These are phyloP conservation scores for Tirmania nivea DNA, from an alignment of 495 filamentous ascomycete species.

Conservation along the genomic window DNA sequence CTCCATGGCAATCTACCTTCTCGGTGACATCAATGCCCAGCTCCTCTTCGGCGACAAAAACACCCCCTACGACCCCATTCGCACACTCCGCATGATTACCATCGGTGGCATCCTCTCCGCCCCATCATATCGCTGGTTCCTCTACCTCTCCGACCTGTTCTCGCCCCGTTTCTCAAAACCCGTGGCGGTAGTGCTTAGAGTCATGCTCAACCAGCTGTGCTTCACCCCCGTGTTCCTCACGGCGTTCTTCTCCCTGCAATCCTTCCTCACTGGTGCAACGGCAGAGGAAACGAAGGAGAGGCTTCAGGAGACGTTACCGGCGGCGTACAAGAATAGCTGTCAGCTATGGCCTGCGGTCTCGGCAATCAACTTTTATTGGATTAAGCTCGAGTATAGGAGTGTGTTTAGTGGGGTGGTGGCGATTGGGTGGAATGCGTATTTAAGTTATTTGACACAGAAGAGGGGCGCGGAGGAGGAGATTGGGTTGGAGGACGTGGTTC, in stretches of 20 bases:
- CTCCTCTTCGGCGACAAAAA: constrained; percentile 27
- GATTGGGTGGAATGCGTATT: constrained; percentile 80
- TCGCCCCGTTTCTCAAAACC: constrained; percentile 29
- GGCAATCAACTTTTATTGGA: constrained; percentile 67
- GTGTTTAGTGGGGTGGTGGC: constrained; percentile 59
- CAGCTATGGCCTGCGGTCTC: constrained; percentile 85
- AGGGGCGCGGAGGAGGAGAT: background rate
- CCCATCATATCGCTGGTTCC: constrained; percentile 60
- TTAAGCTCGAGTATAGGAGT: constrained; percentile 53
- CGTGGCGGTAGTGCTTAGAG: constrained; percentile 49
- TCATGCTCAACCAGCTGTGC: constrained; percentile 54
- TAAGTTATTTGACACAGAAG: constrained; percentile 50
- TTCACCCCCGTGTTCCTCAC: constrained; percentile 79
- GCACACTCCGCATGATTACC: constrained; percentile 46
- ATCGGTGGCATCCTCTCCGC: constrained; percentile 53
- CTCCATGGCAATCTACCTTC: constrained; percentile 54
- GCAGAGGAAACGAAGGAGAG: constrained; percentile 41
- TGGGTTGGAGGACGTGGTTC: background rate
- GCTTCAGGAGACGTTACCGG: constrained; percentile 52
- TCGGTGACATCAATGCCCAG: constrained; percentile 66
- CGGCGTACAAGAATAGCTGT: constrained; percentile 51
- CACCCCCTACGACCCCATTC: constrained; percentile 42
- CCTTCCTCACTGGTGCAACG: constrained; percentile 35
- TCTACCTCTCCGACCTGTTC: constrained; percentile 3
- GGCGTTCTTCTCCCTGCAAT: constrained; percentile 82